Conservation (phyloP, 371 early-diverging fungal species). For the Syncephalastrum sp. region DNA sequence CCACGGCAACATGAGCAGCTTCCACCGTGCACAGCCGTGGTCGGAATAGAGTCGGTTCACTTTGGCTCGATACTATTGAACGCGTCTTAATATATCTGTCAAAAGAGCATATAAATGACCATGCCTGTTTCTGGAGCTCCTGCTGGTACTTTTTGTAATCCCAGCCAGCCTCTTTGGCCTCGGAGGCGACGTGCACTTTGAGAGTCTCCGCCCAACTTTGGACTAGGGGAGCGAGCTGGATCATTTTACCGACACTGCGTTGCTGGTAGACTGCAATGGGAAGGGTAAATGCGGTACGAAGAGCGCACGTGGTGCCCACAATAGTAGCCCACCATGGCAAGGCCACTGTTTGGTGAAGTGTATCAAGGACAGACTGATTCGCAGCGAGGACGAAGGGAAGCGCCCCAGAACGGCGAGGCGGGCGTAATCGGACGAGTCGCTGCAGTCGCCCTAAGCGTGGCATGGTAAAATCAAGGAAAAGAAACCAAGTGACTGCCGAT, state of each 20-base stretch:
- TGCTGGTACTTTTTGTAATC: constrained; percentile 46
- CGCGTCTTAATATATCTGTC: neutral
- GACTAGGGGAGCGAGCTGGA: constrained; percentile 60
- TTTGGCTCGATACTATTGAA: constrained; percentile 53
- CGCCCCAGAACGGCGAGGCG: neutral
- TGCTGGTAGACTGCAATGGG: constrained; percentile 80
- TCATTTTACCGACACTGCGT: constrained; percentile 55
- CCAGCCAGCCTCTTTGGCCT: constrained; percentile 39
- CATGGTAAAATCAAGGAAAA: too few relatives aligned
- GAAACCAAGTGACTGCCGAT: too few relatives aligned
- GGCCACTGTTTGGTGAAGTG: constrained; percentile 38
- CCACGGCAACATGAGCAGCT: constrained; percentile 65
- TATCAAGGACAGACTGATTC: constrained; percentile 44
- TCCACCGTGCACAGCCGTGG: constrained; percentile 63
- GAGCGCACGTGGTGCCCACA: constrained; percentile 53
- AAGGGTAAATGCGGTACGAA: constrained; percentile 64
- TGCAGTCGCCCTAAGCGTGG: too few relatives aligned
- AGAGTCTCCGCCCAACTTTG: constrained; percentile 65
- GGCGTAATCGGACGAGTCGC: too few relatives aligned
- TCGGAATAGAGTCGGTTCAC: constrained; percentile 58
- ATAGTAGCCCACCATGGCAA: constrained; percentile 78
- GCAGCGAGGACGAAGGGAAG: constrained; percentile 37
- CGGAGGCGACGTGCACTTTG: constrained; percentile 44
- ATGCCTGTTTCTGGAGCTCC: constrained; percentile 53
- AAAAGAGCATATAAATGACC: neutral